Conservation (phyloP, 2,329 filamentous ascomycete genomes). For the Colletotrichum salicis region DNA sequence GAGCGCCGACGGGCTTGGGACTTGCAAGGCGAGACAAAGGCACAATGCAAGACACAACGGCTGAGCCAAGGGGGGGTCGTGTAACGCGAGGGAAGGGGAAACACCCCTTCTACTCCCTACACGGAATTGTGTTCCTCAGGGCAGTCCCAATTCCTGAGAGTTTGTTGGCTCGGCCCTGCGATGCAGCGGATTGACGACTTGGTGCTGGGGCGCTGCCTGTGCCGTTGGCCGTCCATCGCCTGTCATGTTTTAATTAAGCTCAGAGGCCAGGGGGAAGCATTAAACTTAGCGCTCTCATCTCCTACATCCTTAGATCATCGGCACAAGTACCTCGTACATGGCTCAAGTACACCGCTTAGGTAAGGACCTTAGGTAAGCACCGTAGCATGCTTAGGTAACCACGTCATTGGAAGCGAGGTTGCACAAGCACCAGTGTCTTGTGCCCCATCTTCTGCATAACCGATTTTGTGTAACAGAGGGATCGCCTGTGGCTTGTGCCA, state of each 20-base stretch:
- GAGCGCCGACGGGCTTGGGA: neutral
- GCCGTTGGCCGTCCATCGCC: neutral
- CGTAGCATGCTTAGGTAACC: too few species aligned
- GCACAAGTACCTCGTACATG: too few species aligned
- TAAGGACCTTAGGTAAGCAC: neutral
- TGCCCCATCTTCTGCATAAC: neutral
- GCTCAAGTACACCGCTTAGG: too few species aligned
- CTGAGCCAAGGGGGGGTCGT: neutral
- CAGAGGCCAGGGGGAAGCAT: neutral
- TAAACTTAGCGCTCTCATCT: neutral
- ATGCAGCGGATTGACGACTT: slow-evolving; percentile 21
- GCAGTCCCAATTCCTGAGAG: neutral
- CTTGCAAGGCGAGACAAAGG: neutral
- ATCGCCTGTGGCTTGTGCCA: neutral
- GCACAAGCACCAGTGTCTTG: too few species aligned
- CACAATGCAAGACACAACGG: neutral
- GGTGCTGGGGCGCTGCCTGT: slow-evolving; percentile 23
- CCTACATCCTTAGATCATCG: neutral
- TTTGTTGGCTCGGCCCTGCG: slow-evolving; percentile 11
- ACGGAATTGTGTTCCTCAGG: too few species aligned
- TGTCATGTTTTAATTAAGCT: slow-evolving; percentile 21
- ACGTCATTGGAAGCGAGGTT: too few species aligned
- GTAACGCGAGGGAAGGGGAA: neutral
- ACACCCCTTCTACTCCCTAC: neutral
- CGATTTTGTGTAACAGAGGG: neutral